Evolutionary conservation across 106 monocot species (phyloP).

Genomic region (Dendrobium catenatum): DNA sequence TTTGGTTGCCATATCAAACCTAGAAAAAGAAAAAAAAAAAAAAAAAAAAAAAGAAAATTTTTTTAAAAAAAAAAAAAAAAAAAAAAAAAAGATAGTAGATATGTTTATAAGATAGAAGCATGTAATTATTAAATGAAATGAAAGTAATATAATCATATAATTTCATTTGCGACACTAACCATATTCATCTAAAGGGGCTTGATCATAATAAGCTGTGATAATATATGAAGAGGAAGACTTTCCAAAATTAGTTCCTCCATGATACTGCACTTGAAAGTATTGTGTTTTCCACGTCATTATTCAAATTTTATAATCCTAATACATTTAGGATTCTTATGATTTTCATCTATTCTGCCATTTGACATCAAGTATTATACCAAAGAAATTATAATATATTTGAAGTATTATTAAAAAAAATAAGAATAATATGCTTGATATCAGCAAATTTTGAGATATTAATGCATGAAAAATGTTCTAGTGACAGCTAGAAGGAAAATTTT

Average conservation of each 20-base stretch:
- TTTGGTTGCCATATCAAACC: slow-evolving; percentile 73
- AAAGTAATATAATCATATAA: neutral
- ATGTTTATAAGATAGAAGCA: neutral
- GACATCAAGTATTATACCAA: neutral
- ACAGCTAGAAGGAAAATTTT: no score
- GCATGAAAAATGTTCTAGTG: no score
- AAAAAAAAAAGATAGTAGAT: neutral
- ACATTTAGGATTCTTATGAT: neutral
- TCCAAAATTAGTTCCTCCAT: slow-evolving; percentile 96
- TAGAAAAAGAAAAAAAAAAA: slow-evolving; percentile 1
- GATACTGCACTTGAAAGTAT: slow-evolving; percentile 50
- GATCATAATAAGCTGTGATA: slow-evolving; percentile 74
- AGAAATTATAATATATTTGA: no score
- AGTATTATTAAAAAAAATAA: no score
- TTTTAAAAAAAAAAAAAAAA: neutral
- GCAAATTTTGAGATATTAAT: no score
- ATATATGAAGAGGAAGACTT: slow-evolving; percentile 56
- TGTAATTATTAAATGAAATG: neutral
- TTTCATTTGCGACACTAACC: slow-evolving; percentile 27
- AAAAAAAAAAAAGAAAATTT: neutral
- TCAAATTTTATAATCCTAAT: neutral
- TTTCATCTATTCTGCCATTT: neutral
- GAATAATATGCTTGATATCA: no score
- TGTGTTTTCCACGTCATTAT: neutral
- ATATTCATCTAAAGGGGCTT: slow-evolving; percentile 97